Evolutionary conservation across 2,329 filamentous ascomycete genomes (phyloP).

Genomic region (Graphiopsis chlorocephala): DNA sequence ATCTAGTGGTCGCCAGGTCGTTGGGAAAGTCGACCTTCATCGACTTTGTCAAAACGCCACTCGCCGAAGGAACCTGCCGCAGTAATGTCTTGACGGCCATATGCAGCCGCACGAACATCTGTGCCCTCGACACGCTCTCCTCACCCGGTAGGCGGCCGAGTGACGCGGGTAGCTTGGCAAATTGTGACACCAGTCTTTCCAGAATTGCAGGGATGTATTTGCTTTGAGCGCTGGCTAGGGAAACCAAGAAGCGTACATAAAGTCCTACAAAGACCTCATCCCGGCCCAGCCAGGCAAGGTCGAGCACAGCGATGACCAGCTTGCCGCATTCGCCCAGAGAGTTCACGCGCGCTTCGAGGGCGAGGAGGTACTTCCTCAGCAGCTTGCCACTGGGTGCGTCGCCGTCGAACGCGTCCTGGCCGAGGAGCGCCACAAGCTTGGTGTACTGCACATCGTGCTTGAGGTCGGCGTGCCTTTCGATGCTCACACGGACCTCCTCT

Average conservation of each 20-base stretch:
- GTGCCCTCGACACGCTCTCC: conserved; percentile 57
- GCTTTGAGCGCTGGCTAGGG: conserved; percentile 77
- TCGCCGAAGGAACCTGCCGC: conserved; percentile 76
- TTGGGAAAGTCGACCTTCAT: conserved; percentile 35
- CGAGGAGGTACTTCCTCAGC: conserved; percentile 58
- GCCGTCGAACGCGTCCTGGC: conserved; percentile 27
- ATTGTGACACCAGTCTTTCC: conserved; percentile 75
- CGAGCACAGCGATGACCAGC: conserved; percentile 57
- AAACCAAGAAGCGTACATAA: conserved; percentile 56
- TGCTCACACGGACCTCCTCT: conserved; percentile 59
- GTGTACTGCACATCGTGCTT: conserved; percentile 58
- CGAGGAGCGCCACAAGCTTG: conserved; percentile 40
- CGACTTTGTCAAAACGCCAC: conserved; percentile 61
- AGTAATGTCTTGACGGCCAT: conserved; percentile 72
- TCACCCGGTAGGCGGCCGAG: conserved; percentile 54
- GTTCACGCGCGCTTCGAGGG: conserved; percentile 56
- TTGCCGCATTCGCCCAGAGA: conserved; percentile 56
- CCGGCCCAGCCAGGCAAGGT: conserved; percentile 60
- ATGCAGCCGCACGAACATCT: conserved; percentile 73
- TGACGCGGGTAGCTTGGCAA: conserved; percentile 60
- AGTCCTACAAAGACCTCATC: conserved; percentile 58
- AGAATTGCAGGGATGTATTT: conserved; percentile 73
- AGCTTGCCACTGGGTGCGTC: conserved; percentile 52
- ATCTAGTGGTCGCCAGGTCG: conserved; percentile 65
- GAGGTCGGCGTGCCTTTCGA: conserved; percentile 39